phyloP scores from a whole-genome alignment of 208 protist species.

The Plasmodiophora brassicae region DNA sequence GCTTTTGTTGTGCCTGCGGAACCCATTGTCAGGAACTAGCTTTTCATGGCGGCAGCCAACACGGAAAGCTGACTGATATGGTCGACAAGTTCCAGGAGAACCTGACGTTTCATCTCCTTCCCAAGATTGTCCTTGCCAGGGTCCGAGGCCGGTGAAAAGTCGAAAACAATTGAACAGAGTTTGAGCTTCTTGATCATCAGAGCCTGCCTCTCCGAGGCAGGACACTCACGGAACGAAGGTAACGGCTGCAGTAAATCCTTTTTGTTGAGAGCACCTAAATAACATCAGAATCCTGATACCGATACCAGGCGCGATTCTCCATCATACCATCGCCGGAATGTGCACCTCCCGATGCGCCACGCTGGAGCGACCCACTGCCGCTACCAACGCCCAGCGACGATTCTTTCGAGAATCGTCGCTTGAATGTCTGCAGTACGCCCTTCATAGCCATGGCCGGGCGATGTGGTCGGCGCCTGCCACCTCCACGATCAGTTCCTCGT shows the following conservation, averaged over 20 bases:
- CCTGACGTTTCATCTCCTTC: slow-evolving; percentile 51
- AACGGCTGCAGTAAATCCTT: background rate
- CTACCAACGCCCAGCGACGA: too few species aligned
- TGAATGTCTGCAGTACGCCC: too few species aligned
- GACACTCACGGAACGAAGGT: background rate
- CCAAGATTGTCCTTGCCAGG: slow-evolving; percentile 40
- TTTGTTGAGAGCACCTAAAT: too few species aligned
- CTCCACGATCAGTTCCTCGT: too few species aligned
- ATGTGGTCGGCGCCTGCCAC: too few species aligned
- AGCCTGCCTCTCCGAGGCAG: slow-evolving; percentile 23
- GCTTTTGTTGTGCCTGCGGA: slow-evolving; percentile 53
- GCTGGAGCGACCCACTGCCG: too few species aligned
- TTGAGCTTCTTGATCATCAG: slow-evolving; percentile 53
- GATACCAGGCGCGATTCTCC: too few species aligned
- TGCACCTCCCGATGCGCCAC: too few species aligned
- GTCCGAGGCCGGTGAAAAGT: slow-evolving; percentile 43
- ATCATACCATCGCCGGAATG: too few species aligned
- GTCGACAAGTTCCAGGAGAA: slow-evolving; percentile 59
- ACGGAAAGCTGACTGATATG: background rate
- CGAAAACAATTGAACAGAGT: slow-evolving; percentile 47
- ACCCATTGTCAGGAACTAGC: slow-evolving; percentile 53
- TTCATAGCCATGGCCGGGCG: too few species aligned
- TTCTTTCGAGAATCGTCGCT: too few species aligned
- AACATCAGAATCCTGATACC: too few species aligned
- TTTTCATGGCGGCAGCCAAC: background rate